These are phyloP conservation scores for Mycena maculata DNA, from an alignment of 768 basidiomycete species.

Conservation along the genomic window DNA sequence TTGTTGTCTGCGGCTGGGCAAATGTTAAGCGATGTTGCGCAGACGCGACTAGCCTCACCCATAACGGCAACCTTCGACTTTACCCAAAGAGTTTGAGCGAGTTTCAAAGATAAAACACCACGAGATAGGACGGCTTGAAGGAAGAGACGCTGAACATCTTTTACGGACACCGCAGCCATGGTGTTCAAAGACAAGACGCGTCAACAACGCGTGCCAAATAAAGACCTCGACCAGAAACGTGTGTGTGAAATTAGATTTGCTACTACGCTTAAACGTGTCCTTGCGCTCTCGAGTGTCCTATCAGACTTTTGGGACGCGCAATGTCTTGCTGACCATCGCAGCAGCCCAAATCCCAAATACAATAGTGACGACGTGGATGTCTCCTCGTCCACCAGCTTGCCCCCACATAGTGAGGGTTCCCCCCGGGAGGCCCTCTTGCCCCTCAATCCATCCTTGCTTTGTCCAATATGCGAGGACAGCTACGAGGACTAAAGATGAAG, in stretches of 20 bases:
- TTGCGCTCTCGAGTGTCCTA: neutral
- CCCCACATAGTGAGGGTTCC: conserved; percentile 85
- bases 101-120: conserved; percentile 69
- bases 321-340: conserved; percentile 98
- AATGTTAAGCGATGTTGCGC: conserved; percentile 17
- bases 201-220: conserved; percentile 14
- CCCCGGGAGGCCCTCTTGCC: conserved; percentile 78
- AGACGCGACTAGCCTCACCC: conserved; percentile 54
- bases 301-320: conserved; percentile 84
- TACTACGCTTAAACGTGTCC: conserved; percentile 12
- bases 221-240: neutral
- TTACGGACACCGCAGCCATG: conserved; percentile 56
- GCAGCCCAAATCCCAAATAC: conserved; percentile 92
- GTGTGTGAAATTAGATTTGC: neutral
- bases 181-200: conserved; percentile 7
- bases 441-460: conserved; percentile 86
- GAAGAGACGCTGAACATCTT: conserved; percentile 81
- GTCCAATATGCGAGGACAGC: conserved; percentile 84
- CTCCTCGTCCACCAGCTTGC: conserved; percentile 76
- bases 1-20: conserved; percentile 63
- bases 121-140: conserved; percentile 84
- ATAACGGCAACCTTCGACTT: conserved; percentile 76
- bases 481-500: conserved; percentile 87
- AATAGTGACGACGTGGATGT: conserved; percentile 83
- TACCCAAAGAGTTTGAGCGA: conserved; percentile 74